Conservation (phyloP, 495 filamentous ascomycete genomes). For the Trypethelium eluteriae region DNA sequence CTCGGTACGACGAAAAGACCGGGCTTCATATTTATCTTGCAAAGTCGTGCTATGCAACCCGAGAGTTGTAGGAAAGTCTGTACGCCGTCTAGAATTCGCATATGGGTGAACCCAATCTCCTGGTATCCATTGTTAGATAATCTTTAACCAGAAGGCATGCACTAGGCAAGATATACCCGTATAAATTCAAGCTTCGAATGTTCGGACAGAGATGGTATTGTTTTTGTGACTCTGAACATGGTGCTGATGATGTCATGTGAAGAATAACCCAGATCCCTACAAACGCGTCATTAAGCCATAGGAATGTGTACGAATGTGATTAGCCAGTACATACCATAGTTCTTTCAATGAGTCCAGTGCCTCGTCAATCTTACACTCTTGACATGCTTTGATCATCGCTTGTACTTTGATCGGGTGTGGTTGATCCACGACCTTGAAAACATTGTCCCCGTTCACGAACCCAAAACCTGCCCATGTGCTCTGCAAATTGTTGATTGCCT, state of each 20-base stretch:
- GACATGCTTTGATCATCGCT: slow-evolving; percentile 94
- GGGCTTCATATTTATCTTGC: slow-evolving; percentile 91
- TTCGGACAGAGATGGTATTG: slow-evolving; percentile 78
- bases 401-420: slow-evolving; percentile 98
- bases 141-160: neutral
- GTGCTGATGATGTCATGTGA: slow-evolving; percentile 97
- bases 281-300: slow-evolving; percentile 7
- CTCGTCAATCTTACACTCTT: slow-evolving; percentile 79
- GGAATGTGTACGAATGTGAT: neutral
- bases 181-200: slow-evolving; percentile 94
- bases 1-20: slow-evolving; percentile 61
- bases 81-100: slow-evolving; percentile 95
- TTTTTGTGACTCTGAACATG: slow-evolving; percentile 98
- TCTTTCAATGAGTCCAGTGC: slow-evolving; percentile 84
- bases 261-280: slow-evolving; percentile 74
- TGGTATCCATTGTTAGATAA: neutral
- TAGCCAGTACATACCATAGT: slow-evolving; percentile 57
- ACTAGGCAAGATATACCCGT: slow-evolving; percentile 36
- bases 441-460: slow-evolving; percentile 94
- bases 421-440: slow-evolving; percentile 94
- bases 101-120: slow-evolving; percentile 98
- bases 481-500: slow-evolving; percentile 98
- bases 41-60: slow-evolving; percentile 81
- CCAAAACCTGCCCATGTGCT: slow-evolving; percentile 93
- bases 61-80: slow-evolving; percentile 89